phyloP scores from a whole-genome alignment of 192 early-diverging fungal species.

The Umbelopsis sp. region DNA sequence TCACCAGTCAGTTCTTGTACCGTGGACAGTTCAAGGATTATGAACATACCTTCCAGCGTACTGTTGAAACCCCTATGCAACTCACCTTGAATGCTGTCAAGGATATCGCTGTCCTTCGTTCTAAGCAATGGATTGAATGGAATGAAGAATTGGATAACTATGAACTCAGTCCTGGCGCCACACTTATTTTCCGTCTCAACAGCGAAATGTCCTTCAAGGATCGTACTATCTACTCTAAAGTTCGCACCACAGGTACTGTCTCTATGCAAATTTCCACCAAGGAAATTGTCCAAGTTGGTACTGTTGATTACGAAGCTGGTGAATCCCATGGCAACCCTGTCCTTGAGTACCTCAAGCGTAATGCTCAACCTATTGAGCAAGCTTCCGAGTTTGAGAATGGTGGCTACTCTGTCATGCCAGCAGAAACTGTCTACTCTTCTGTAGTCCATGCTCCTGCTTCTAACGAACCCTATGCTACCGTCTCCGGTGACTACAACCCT shows the following conservation, averaged over 20 bases:
- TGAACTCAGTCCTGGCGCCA: slow-evolving; percentile 63
- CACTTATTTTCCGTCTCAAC: slow-evolving; percentile 77
- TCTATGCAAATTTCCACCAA: slow-evolving; percentile 79
- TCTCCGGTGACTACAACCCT: slow-evolving; percentile 92
- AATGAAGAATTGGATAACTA: slow-evolving; percentile 56
- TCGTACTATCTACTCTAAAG: slow-evolving; percentile 63
- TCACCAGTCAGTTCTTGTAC: slow-evolving; percentile 90
- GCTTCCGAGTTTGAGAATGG: slow-evolving; percentile 87
- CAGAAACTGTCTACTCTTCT: slow-evolving; percentile 82
- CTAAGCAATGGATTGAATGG: slow-evolving; percentile 90
- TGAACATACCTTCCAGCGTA: slow-evolving; percentile 84
- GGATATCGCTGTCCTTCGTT: slow-evolving; percentile 87
- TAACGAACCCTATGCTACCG: slow-evolving; percentile 86
- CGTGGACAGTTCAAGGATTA: slow-evolving; percentile 88
- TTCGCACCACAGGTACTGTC: slow-evolving; percentile 76
- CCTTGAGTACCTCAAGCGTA: slow-evolving; percentile 84
- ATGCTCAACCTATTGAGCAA: slow-evolving; percentile 86
- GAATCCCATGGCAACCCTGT: slow-evolving; percentile 87
- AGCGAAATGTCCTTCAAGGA: slow-evolving; percentile 64
- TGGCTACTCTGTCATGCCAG: slow-evolving; percentile 91
- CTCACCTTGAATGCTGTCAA: slow-evolving; percentile 72
- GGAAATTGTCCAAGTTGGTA: slow-evolving; percentile 81
- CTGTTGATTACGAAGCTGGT: slow-evolving; percentile 74
- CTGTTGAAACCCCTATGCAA: slow-evolving; percentile 78
- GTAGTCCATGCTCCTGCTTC: slow-evolving; percentile 82